Evolutionary conservation across 345 rosid species (phyloP), one percentile per base, ranked within the genome.

Genomic region (Passiflora organensis): DNA sequence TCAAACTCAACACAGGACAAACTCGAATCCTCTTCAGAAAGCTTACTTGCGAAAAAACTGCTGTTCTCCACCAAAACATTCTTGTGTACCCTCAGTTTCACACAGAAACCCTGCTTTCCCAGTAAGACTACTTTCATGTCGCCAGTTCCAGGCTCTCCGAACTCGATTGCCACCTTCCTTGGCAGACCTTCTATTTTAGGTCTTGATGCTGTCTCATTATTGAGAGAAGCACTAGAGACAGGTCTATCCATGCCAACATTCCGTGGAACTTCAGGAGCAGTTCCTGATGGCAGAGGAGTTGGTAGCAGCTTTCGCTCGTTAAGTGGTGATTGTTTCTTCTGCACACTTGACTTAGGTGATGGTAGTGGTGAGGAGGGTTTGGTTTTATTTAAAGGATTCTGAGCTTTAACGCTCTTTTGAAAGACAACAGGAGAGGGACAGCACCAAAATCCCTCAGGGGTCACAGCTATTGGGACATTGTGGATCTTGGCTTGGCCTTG

Each of bases 361-460:
- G 43, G n/a, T n/a, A n/a, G 82, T 14, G 82, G 77, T 19, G 91
- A 78, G 47, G 93, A 75, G 55, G 89, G 58, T 59, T 83, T 75
- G 56, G 84, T 75, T 55, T 88, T 88, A 74, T 71, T 84, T 49
- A 72, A 68, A 56, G 88, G 71, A 70, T 78, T 74, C 55, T 81
- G 88, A 41, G 82, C 54, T 73, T 88, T 91, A 20, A 66, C 65
- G 62, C 85, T 78, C 79, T 88, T 91, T 60, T 91, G 98, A 70
- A 91, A 91, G 57, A 72, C 91, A 43, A 80, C 89, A 62, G 98
- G 98, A 43, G 95, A 91, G 41, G 98, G 98, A 58, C 96, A 91
- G 59, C 98, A 91, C 98, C 98, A 91, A 68, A 91, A 91, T 38
- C 96, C 98, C 76, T 93, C 95, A 44, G 96, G 96, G 16, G 95